Conservation (phyloP, 1,284 basidiomycete genomes). For the Malassezia nana region DNA sequence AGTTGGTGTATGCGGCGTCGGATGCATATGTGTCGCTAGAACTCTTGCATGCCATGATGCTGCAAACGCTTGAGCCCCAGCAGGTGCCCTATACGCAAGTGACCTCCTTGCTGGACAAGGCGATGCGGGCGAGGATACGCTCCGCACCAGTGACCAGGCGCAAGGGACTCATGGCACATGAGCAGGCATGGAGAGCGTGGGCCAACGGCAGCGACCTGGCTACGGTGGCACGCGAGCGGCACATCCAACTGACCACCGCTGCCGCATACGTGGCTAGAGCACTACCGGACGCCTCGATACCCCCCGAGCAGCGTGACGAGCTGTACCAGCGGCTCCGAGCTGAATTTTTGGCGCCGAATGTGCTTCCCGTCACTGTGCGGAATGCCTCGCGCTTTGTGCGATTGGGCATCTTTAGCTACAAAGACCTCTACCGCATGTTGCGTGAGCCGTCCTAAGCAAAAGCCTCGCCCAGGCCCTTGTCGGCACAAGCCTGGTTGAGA, state of each 20-base stretch:
- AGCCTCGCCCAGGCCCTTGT: slow-evolving; percentile 34
- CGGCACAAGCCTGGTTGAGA: slow-evolving; percentile 52
- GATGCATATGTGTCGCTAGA: slow-evolving; percentile 35
- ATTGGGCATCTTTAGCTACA: slow-evolving; percentile 6
- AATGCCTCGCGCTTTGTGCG: background rate
- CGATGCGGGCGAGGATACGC: background rate
- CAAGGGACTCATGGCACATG: slow-evolving; percentile 15
- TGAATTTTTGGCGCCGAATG: background rate
- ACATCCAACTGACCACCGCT: slow-evolving; percentile 17
- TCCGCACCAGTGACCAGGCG: slow-evolving; percentile 1
- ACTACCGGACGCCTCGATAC: slow-evolving; percentile 4
- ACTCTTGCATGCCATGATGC: slow-evolving; percentile 21
- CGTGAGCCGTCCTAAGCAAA: slow-evolving; percentile 23
- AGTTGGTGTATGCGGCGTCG: slow-evolving; percentile 35
- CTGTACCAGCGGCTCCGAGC: slow-evolving; percentile 6
- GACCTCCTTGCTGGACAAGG: background rate
- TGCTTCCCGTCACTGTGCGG: background rate
- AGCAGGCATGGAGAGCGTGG: slow-evolving; percentile 19
- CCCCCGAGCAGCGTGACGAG: background rate
- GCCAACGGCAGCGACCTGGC: slow-evolving; percentile 13
- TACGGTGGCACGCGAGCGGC: slow-evolving; percentile 10
- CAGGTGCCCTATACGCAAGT: background rate
- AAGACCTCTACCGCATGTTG: slow-evolving; percentile 5
- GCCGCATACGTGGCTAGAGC: slow-evolving; percentile 19
- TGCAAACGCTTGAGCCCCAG: background rate